Percentiles rank a stretch among this genome's conserved stretches.
These are phyloP conservation scores for Phytophthora capsici DNA, from an alignment of 352 stramenopile species.

Conservation along the genomic window DNA sequence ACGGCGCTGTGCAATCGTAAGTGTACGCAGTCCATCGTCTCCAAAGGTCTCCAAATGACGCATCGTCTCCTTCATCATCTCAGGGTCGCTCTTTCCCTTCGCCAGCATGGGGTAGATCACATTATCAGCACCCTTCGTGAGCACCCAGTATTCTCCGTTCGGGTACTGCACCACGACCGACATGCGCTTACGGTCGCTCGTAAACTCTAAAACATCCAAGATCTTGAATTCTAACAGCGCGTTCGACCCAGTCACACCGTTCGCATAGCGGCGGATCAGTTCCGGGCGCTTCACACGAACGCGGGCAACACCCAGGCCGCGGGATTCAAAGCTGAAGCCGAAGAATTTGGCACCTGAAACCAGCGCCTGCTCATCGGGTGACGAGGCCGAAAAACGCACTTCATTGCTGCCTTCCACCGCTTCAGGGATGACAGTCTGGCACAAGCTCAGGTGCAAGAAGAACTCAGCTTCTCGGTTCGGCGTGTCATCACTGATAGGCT, in stretches of 20 bases:
- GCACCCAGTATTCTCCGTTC: conserved; percentile 69
- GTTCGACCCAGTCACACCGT: conserved; percentile 37
- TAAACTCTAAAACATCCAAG: conserved; percentile 97
- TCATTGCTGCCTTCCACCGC: conserved; percentile 52
- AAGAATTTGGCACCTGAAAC: conserved; percentile 88
- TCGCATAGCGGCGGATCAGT: conserved; percentile 39
- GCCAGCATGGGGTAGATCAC: conserved; percentile 88
- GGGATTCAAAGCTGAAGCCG: conserved; percentile 76
- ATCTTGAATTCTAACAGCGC: conserved; percentile 81
- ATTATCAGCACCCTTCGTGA: conserved; percentile 94
- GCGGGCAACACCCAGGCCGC: conserved; percentile 64
- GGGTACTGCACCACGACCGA: conserved; percentile 77
- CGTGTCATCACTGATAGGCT: conserved; percentile 28
- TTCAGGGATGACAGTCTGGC: conserved; percentile 83
- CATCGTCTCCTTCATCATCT: conserved; percentile 65
- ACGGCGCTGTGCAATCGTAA: conserved; percentile 73
- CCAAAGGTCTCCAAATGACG: conserved; percentile 81
- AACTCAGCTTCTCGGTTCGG: conserved; percentile 70
- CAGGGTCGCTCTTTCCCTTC: conserved; percentile 60
- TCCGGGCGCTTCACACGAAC: conserved; percentile 55
- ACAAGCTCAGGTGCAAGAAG: conserved; percentile 85
- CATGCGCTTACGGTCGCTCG: conserved; percentile 88
- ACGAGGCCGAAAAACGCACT: conserved; percentile 79
- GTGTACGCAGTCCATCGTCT: conserved; percentile 84
- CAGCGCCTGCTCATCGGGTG: conserved; percentile 89